Evolutionary conservation across 768 basidiomycete genomes (phyloP).

Genomic region (Agrocybe praecox): DNA sequence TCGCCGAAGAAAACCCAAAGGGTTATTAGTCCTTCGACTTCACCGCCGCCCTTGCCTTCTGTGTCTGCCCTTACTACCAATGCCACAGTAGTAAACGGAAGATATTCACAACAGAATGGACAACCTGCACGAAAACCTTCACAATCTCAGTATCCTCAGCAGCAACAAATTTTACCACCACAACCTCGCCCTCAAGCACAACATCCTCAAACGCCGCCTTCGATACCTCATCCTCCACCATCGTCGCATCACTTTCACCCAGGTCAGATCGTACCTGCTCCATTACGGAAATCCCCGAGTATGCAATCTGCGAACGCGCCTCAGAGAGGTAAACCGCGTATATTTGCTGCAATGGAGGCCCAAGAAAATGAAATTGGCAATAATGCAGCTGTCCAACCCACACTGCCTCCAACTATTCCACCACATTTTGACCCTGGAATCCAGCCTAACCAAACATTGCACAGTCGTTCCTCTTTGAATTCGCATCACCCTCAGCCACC

Average conservation of each 20-base stretch:
- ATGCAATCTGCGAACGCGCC: slow-evolving; percentile 20
- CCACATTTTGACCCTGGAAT: neutral
- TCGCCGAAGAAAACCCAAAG: slow-evolving; percentile 4
- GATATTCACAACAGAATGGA: slow-evolving; percentile 1
- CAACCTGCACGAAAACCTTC: neutral
- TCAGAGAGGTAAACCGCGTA: slow-evolving; percentile 55
- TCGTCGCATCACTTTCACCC: neutral
- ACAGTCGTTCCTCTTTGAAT: slow-evolving; percentile 9
- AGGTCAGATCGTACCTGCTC: slow-evolving; percentile 14
- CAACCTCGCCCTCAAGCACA: slow-evolving; percentile 3
- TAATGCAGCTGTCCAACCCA: neutral
- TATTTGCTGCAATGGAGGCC: slow-evolving; percentile 59
- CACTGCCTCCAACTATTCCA: neutral
- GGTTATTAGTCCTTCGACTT: slow-evolving; percentile 7
- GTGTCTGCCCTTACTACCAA: slow-evolving; percentile 16
- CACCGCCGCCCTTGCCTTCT: slow-evolving; percentile 18
- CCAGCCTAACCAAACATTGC: neutral
- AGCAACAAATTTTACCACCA: neutral
- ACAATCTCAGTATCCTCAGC: neutral
- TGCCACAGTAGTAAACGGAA: neutral
- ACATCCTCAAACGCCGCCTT: neutral
- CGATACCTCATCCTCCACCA: neutral
- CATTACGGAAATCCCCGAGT: slow-evolving; percentile 24
- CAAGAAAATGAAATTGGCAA: slow-evolving; percentile 13
- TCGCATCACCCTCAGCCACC: slow-evolving; percentile 4